Evolutionary conservation across 1,139 yeast species (phyloP), one percentile per base, ranked within the genome.

Genomic region (Kodamaea sp.): DNA sequence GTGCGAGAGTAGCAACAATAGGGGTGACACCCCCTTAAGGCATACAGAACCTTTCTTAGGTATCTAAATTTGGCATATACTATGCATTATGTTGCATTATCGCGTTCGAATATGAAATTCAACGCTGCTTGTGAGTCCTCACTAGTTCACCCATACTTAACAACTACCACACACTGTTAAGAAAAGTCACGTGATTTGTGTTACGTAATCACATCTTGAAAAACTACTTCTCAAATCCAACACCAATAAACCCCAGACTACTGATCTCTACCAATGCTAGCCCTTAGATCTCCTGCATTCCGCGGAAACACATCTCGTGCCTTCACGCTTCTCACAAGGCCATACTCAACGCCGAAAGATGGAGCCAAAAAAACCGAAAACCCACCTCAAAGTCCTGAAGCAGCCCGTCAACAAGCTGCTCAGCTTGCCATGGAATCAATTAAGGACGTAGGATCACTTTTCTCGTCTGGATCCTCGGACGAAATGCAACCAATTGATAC

Each of bases 401-500:
- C 59, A 32, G 47, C 50, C 15, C 41, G 44, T 34, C 51, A 48
- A 32, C 66, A 61, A 42, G 74, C 75, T 0, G 70, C 73, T 1
- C 57, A 65, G 38, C 50, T 70, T 15, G 75, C 75, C 3, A 46
- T 65, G 45, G 70, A 66, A 41, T 66, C 75, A 3, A 32, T 70
- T 12, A 66, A 68, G 45, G 76, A 70, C 43, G 54, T 70, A 26
- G 73, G 73, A 2, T 41, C 61, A 3, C 53, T 70, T 42, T 60
- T 70, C 32, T 63, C 70, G 3, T 34, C 50, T 27, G 40, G 55
- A 1, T 47, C 55, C 0, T 50, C 42, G 16, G 72, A 66, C 34
- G 66, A 62, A 5, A 61, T 67, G 1, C 72, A 66, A 41, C 82
- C 80, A 22, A 72, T 79, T 24, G 83, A 80, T 35, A 67, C 81